A percentile compares a stretch with the other conserved stretches of the same genome.
Evolutionary conservation across 169 alveolate genomes (phyloP).

Genomic region (Babesia ovata): DNA sequence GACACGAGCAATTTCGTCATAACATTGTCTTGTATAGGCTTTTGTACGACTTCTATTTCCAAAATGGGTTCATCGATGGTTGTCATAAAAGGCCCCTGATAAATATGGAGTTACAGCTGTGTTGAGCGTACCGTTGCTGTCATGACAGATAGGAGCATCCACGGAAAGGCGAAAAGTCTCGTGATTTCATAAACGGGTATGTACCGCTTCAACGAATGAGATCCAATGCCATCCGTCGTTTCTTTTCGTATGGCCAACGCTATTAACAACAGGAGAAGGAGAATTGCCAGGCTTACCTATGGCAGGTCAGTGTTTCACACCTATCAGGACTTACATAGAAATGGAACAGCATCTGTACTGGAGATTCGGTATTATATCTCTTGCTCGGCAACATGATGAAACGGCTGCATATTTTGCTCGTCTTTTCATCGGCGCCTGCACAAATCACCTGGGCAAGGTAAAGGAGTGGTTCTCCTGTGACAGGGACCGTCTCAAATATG

Average conservation of each 20-base stretch:
- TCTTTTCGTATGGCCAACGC: neutral
- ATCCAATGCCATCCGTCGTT: neutral
- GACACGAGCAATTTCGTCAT: neutral
- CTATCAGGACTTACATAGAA: constrained; percentile 3
- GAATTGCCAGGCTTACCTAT: neutral
- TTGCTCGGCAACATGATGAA: constrained; percentile 22
- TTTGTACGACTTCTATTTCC: neutral
- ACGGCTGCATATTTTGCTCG: constrained; percentile 2
- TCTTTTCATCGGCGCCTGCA: neutral
- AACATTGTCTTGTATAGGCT: neutral
- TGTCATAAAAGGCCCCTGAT: constrained; percentile 1
- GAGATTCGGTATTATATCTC: neutral
- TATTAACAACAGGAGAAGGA: neutral
- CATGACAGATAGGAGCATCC: constrained; percentile 2
- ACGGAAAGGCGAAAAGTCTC: constrained; percentile 17
- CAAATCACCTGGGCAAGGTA: constrained; percentile 51
- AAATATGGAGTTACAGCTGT: neutral
- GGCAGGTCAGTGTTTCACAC: neutral
- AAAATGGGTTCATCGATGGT: neutral
- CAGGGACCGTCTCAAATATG: constrained; percentile 43
- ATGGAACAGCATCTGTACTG: neutral
- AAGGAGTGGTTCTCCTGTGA: constrained; percentile 24
- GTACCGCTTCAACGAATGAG: neutral
- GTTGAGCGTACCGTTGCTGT: neutral
- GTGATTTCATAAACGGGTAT: neutral